These are phyloP conservation scores for Daldinia decipiens DNA, from an alignment of 495 filamentous ascomycete species.

Conservation along the genomic window DNA sequence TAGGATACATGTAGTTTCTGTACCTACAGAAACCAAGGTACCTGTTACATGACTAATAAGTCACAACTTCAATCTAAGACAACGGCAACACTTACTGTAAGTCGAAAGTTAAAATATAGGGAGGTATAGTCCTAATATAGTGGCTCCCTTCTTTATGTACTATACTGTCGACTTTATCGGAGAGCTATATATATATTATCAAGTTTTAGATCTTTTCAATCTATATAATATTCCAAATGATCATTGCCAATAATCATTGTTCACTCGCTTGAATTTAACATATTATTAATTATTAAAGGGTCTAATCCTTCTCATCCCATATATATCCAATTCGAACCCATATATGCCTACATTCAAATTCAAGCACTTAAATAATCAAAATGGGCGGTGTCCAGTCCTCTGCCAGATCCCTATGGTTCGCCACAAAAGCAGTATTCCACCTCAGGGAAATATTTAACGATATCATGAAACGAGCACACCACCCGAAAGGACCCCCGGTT, in stretches of 20 bases:
- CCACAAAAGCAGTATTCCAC: constrained; percentile 9
- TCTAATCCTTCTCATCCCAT: constrained; percentile 1
- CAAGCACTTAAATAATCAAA: neutral
- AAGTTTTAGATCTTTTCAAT: neutral
- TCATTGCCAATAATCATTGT: neutral
- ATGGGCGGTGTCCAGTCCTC: constrained; percentile 48
- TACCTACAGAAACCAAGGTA: too few species aligned
- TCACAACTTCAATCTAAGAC: neutral
- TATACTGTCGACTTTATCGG: neutral
- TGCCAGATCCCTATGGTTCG: constrained; percentile 22
- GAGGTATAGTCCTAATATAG: neutral
- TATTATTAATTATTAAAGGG: constrained; percentile 1
- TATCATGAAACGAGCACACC: constrained; percentile 37
- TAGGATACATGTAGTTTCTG: neutral
- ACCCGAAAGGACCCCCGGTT: constrained; percentile 50
- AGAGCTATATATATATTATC: neutral
- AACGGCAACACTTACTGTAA: neutral
- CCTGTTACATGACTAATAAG: neutral
- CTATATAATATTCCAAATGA: neutral
- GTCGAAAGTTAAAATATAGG: neutral
- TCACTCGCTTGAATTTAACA: constrained; percentile 2
- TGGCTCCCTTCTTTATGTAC: neutral
- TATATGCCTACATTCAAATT: neutral
- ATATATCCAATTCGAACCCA: neutral
- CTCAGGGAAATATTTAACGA: constrained; percentile 24